A percentile compares a stretch with the other conserved stretches of the same genome.
Evolutionary conservation across 1,139 yeast genomes (phyloP).

Genomic region (Candida dubliniensis): DNA sequence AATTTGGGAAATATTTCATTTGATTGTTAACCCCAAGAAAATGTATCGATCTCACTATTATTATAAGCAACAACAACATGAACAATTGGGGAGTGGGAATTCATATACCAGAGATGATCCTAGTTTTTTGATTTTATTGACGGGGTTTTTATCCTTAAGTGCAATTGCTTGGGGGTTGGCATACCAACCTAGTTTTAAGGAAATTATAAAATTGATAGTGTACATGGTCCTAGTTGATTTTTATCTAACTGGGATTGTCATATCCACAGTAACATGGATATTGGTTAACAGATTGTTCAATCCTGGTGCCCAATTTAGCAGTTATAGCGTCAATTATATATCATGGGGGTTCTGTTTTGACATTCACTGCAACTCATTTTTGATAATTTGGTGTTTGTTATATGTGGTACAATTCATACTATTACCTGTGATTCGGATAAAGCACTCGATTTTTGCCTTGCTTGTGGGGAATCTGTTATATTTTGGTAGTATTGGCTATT

Average conservation of each 20-base stretch:
- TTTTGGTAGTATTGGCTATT: conserved; percentile 69
- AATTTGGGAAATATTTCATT: conserved; percentile 80
- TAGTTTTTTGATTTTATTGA: conserved; percentile 71
- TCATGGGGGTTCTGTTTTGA: conserved; percentile 97
- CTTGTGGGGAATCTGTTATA: conserved; percentile 78
- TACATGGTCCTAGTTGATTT: conserved; percentile 89
- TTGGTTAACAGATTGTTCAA: conserved; percentile 64
- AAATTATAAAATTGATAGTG: conserved; percentile 62
- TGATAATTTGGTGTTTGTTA: conserved; percentile 75
- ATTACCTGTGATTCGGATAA: conserved; percentile 66
- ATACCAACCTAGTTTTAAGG: conserved; percentile 62
- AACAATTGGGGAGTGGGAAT: conserved; percentile 24
- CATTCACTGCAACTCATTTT: conserved; percentile 85
- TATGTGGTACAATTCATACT: conserved; percentile 76
- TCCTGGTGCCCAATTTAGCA: conserved; percentile 34
- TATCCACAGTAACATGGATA: conserved; percentile 75
- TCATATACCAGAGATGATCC: conserved; percentile 90
- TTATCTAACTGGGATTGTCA: conserved; percentile 63
- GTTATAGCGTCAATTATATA: conserved; percentile 51
- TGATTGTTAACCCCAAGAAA: conserved; percentile 72
- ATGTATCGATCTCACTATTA: conserved; percentile 82
- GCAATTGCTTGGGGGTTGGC: conserved; percentile 92
- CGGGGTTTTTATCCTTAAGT: conserved; percentile 62
- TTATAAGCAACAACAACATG: conserved; percentile 44
- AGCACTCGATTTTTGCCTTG: conserved; percentile 59